Evolutionary conservation across 2,329 filamentous ascomycete genomes (phyloP).

Genomic region (Fusarium brevicatenulatum): DNA sequence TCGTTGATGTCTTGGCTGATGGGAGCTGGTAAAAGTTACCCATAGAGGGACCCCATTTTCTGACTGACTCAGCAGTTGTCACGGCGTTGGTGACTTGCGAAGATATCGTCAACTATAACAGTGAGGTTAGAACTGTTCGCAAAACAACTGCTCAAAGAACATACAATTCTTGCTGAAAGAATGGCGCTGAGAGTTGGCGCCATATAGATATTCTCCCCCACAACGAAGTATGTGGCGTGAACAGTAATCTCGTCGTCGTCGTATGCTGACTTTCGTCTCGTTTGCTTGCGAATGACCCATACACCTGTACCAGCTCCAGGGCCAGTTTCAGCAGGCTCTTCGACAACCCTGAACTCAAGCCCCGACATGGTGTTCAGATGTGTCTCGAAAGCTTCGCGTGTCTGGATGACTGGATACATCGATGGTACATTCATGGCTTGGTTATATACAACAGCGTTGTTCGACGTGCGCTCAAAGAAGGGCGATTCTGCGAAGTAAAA

Average conservation of each 20-base stretch:
- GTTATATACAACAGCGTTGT: slow-evolving; percentile 71
- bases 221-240: slow-evolving; percentile 70
- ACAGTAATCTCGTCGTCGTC: slow-evolving; percentile 69
- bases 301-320: slow-evolving; percentile 74
- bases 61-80: slow-evolving; percentile 60
- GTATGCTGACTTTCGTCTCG: slow-evolving; percentile 64
- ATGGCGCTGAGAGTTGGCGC: slow-evolving; percentile 70
- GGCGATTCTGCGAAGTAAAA: slow-evolving; percentile 75
- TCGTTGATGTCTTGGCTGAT: slow-evolving; percentile 40
- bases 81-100: slow-evolving; percentile 64
- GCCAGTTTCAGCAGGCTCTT: slow-evolving; percentile 71
- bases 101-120: slow-evolving; percentile 62
- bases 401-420: slow-evolving; percentile 67
- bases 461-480: slow-evolving; percentile 74
- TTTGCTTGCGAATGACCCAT: slow-evolving; percentile 77
- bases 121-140: slow-evolving; percentile 12
- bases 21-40: slow-evolving; percentile 63
- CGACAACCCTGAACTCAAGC: slow-evolving; percentile 73
- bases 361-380: slow-evolving; percentile 72
- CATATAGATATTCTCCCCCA: slow-evolving; percentile 74
- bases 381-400: slow-evolving; percentile 71
- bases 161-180: slow-evolving; percentile 67
- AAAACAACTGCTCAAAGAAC: slow-evolving; percentile 22
- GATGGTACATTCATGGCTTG: slow-evolving; percentile 70
- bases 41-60: slow-evolving; percentile 64